phyloP scores from a whole-genome alignment of 331 rosid species.

The Cydonia oblonga region DNA sequence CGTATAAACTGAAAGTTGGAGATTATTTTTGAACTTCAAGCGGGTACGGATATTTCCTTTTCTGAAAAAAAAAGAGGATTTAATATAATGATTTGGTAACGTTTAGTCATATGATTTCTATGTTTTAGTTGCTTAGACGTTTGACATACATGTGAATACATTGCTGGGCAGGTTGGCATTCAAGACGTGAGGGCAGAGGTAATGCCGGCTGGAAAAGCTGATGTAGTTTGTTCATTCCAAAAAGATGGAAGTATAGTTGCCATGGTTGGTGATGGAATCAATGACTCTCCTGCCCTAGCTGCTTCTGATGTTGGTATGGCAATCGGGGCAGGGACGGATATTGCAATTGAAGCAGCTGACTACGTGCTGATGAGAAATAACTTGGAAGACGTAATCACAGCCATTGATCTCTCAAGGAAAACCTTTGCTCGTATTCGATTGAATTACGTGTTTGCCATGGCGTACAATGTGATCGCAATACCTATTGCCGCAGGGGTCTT shows the following conservation, averaged over 20 bases:
- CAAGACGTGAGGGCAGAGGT: conserved; percentile 89
- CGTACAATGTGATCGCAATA: conserved; percentile 74
- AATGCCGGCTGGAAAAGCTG: conserved; percentile 95
- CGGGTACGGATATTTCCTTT: too few species aligned
- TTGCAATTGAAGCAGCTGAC: conserved; percentile 91
- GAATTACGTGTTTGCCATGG: conserved; percentile 89
- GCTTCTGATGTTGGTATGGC: conserved; percentile 95
- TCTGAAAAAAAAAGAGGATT: too few species aligned
- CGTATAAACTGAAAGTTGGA: background rate
- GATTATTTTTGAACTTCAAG: background rate
- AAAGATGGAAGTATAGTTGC: conserved; percentile 76
- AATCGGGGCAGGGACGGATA: conserved; percentile 91
- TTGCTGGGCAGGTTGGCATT: conserved; percentile 69
- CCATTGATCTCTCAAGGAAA: conserved; percentile 84
- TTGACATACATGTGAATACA: background rate
- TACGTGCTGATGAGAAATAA: conserved; percentile 87
- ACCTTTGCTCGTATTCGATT: conserved; percentile 68
- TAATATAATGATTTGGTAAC: background rate
- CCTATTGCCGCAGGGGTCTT: conserved; percentile 83
- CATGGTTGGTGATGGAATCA: conserved; percentile 98
- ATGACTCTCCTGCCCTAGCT: conserved; percentile 93
- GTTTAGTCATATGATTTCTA: too few species aligned
- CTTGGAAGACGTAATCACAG: conserved; percentile 93
- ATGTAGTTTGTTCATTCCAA: conserved; percentile 61
- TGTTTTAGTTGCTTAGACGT: background rate